Conservation (phyloP, 306 rosid genomes). For the Benincasa hispida region DNA sequence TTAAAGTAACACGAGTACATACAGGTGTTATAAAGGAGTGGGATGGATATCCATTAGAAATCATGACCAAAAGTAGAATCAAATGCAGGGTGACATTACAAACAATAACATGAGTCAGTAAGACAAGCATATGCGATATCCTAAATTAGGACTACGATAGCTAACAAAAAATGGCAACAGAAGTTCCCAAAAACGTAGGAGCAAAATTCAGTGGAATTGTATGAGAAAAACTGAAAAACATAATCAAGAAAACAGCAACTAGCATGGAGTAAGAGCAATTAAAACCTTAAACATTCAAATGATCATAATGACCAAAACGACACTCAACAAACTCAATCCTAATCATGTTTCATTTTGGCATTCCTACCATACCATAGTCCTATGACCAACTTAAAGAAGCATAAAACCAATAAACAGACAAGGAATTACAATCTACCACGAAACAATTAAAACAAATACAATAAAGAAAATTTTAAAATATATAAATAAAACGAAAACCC, state of each 20-base stretch:
- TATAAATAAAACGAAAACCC: conserved; percentile 1
- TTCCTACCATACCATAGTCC: background rate
- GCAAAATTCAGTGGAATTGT: background rate
- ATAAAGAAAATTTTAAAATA: background rate
- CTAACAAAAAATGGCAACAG: background rate
- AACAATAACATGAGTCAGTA: background rate
- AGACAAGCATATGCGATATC: background rate
- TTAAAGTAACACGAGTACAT: background rate
- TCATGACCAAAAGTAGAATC: background rate
- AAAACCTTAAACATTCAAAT: background rate
- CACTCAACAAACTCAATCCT: background rate
- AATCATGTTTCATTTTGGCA: background rate
- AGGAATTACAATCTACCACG: background rate
- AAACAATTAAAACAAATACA: conserved; percentile 1
- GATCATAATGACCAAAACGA: background rate
- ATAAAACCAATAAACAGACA: background rate
- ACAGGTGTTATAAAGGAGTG: background rate
- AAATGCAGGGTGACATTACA: background rate
- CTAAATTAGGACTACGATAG: background rate
- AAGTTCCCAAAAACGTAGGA: background rate
- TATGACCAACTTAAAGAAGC: background rate
- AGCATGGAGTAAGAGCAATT: background rate
- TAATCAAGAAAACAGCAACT: background rate
- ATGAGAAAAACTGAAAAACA: background rate
- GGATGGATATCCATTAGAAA: background rate